Conservation (phyloP, 2,329 filamentous ascomycete genomes). For the Aspergillus floridensis region DNA sequence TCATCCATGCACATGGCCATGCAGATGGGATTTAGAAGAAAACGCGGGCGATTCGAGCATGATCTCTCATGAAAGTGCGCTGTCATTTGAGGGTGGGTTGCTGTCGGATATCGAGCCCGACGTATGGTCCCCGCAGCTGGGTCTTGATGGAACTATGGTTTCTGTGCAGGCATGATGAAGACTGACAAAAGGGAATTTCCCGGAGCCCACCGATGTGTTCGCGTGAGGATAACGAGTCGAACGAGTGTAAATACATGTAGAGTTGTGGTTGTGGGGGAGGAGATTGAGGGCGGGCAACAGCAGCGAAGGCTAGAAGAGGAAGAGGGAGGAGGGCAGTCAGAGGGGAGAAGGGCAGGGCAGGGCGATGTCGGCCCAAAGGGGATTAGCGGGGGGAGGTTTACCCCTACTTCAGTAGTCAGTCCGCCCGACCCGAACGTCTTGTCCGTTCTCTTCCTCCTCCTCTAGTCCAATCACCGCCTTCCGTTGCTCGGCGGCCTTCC, state of each 20-base stretch:
- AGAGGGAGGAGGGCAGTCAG: constrained; percentile 22
- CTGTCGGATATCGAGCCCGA: neutral
- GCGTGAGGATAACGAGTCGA: constrained; percentile 50
- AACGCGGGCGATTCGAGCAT: no score
- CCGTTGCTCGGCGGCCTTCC: constrained; percentile 33
- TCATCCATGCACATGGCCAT: no score
- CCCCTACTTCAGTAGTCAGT: constrained; percentile 15
- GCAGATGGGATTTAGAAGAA: no score
- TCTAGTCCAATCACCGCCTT: constrained; percentile 36
- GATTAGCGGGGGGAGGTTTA: constrained; percentile 25
- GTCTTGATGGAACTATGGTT: neutral
- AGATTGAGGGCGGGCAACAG: neutral
- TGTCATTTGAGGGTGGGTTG: neutral
- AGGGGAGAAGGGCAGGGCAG: neutral
- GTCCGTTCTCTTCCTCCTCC: constrained; percentile 32
- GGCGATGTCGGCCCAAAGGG: constrained; percentile 24
- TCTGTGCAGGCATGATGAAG: neutral
- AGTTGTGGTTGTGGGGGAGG: constrained; percentile 26
- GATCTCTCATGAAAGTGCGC: no score
- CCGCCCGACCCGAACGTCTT: constrained; percentile 23
- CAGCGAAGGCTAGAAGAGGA: constrained; percentile 32
- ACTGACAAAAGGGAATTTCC: neutral
- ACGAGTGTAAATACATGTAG: constrained; percentile 64
- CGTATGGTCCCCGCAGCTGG: constrained; percentile 3
- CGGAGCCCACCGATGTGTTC: constrained; percentile 31